Evolutionary conservation across 495 filamentous ascomycete genomes (phyloP), one percentile per base, ranked within the genome.

Genomic region (Aspergillus campestris): DNA sequence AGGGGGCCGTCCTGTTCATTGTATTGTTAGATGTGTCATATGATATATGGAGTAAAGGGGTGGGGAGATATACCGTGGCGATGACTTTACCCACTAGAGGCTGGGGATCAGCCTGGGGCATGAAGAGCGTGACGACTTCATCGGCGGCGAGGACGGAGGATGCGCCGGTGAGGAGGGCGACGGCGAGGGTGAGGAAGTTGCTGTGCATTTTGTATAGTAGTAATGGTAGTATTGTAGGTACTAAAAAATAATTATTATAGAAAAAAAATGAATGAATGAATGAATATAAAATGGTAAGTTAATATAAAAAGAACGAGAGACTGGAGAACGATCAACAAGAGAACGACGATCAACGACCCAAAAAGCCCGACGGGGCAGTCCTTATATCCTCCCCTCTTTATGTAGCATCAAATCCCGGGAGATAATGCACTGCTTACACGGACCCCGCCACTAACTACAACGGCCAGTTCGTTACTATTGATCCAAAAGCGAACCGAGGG

Each of bases 141-240:
- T 61, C 59, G 35, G 51, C 50, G 24, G 65, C 65, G 36, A 57
- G 49, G 34, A 44, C 62, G 18, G 62, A 54, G 36, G 57, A 47
- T 29, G 53, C 57, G 45, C 58, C 49, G 14, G 59, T 46, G 51
- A 65, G 36, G 29, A 65, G 44, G 46, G 57, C 57, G 37, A 59
- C 31, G 40, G 57, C 37, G 39, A 34, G 34, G 11, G 46, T 34
- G 44, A 52, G 38, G 52, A 61, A 50, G 18, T 24, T 24, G 18
- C 18, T 1, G 50, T 54, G 62, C 62, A 65, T 65, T 12, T 24
- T 61, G 57, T 36, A 28, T 39, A 42, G 38, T 14, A 44, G 47
- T 33, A 30, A 24, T 24, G 55, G 36, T 31, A 39, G 32, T 52
- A n/a, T n/a, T n/a, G 15, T 48, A 44, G 36, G 32, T 30, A 14